Evolutionary conservation across 176 grass and related monocot species (phyloP).

Genomic region (Phyllostachys edulis): DNA sequence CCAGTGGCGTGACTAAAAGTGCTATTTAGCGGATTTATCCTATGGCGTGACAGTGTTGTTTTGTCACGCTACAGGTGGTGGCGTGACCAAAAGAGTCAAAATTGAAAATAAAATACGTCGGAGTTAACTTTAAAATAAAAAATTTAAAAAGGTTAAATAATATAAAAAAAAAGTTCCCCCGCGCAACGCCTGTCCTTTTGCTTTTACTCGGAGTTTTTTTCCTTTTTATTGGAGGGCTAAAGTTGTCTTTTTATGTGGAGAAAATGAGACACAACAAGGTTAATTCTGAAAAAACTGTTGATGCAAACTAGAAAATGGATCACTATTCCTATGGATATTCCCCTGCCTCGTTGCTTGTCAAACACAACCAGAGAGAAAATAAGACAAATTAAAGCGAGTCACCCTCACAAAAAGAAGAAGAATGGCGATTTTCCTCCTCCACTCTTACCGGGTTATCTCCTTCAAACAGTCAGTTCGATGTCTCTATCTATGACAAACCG

Average conservation of each 20-base stretch:
- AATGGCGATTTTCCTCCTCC: neutral
- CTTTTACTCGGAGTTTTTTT: too few species aligned
- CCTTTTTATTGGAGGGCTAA: neutral
- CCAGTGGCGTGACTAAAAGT: too few species aligned
- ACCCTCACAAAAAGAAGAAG: neutral
- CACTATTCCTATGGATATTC: neutral
- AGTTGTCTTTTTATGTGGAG: neutral
- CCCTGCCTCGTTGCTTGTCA: neutral
- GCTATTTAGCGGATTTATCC: too few species aligned
- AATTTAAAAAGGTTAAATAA: too few species aligned
- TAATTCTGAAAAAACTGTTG: neutral
- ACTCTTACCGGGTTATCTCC: neutral
- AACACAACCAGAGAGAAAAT: neutral
- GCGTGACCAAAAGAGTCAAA: too few species aligned
- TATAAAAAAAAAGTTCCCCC: too few species aligned
- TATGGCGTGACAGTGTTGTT: too few species aligned
- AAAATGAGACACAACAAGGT: neutral
- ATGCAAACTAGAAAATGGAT: neutral
- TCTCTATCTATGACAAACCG: neutral
- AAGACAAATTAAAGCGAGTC: neutral
- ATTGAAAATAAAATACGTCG: too few species aligned
- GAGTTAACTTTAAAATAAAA: too few species aligned
- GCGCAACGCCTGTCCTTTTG: too few species aligned
- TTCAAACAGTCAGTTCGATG: neutral
- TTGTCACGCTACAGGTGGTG: too few species aligned